phyloP scores from a whole-genome alignment of 1,139 yeast genomes.

The Nakaseomyces uthaithaninus region DNA sequence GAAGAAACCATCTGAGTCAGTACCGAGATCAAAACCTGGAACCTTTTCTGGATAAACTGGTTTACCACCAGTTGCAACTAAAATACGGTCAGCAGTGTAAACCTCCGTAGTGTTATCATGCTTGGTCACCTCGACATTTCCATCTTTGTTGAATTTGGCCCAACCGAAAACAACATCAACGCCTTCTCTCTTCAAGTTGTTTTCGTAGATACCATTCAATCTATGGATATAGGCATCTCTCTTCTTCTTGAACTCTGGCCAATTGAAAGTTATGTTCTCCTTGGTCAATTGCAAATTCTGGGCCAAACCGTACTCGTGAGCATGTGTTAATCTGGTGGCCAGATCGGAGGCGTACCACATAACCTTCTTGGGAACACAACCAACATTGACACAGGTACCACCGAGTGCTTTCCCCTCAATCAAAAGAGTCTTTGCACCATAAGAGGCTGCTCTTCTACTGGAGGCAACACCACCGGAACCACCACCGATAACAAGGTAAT shows the following conservation, averaged over 20 bases:
- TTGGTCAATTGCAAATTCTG: slow-evolving; percentile 48
- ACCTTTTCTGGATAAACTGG: slow-evolving; percentile 60
- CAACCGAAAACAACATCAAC: slow-evolving; percentile 84
- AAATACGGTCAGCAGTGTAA: slow-evolving; percentile 71
- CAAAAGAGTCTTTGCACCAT: slow-evolving; percentile 81
- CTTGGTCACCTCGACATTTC: slow-evolving; percentile 70
- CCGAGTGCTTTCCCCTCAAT: slow-evolving; percentile 80
- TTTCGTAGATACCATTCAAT: slow-evolving; percentile 86
- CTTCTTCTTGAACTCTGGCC: slow-evolving; percentile 73
- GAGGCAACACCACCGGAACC: slow-evolving; percentile 99
- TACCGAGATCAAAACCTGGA: slow-evolving; percentile 78
- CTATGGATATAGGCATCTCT: slow-evolving; percentile 86
- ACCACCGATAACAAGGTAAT: slow-evolving; percentile 93
- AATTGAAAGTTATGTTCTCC: slow-evolving; percentile 48
- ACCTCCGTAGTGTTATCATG: slow-evolving; percentile 47
- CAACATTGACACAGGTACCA: slow-evolving; percentile 98
- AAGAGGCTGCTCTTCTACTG: slow-evolving; percentile 89
- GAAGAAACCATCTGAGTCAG: slow-evolving; percentile 88
- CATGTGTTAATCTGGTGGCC: slow-evolving; percentile 66
- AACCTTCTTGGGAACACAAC: slow-evolving; percentile 97
- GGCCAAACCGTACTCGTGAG: slow-evolving; percentile 72
- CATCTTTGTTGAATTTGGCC: slow-evolving; percentile 65
- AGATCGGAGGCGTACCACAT: slow-evolving; percentile 97
- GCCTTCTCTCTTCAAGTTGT: slow-evolving; percentile 78
- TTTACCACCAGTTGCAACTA: slow-evolving; percentile 91